Conservation (phyloP, 306 rosid genomes). For the Vachellia collinsii region DNA sequence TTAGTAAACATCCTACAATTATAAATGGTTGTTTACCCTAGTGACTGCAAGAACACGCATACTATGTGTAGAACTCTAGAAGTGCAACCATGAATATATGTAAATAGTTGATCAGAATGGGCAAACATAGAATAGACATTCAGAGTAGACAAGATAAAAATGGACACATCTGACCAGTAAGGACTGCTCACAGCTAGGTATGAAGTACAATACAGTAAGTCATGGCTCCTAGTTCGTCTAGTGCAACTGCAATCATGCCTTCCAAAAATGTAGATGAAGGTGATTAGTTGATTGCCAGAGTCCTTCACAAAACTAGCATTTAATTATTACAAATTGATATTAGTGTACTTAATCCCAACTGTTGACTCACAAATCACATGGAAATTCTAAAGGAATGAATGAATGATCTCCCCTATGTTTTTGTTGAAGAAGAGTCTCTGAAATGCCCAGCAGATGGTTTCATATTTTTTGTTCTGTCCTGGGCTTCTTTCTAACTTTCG, state of each 20-base stretch:
- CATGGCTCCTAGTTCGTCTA: background rate
- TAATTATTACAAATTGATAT: background rate
- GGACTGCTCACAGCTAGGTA: constrained; percentile 6
- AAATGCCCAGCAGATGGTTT: background rate
- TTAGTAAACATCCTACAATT: background rate
- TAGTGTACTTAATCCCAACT: background rate
- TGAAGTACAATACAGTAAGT: background rate
- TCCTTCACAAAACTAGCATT: constrained; percentile 1
- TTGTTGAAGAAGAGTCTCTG: background rate
- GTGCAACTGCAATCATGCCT: background rate
- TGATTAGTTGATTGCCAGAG: too few species aligned
- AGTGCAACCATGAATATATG: background rate
- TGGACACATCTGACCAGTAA: constrained; percentile 3
- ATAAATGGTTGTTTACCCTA: background rate
- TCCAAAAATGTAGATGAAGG: background rate
- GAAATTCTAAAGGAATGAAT: background rate
- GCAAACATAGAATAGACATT: background rate
- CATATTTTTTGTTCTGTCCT: constrained; percentile 6
- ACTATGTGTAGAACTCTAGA: constrained; percentile 1
- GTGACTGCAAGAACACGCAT: constrained; percentile 5
- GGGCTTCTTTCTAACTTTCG: constrained; percentile 19
- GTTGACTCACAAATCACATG: background rate
- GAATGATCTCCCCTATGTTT: background rate
- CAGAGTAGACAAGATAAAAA: background rate
- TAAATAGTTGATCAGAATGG: background rate